These are phyloP conservation scores for Amanita rimosa DNA, from an alignment of 768 basidiomycete species.

Conservation along the genomic window DNA sequence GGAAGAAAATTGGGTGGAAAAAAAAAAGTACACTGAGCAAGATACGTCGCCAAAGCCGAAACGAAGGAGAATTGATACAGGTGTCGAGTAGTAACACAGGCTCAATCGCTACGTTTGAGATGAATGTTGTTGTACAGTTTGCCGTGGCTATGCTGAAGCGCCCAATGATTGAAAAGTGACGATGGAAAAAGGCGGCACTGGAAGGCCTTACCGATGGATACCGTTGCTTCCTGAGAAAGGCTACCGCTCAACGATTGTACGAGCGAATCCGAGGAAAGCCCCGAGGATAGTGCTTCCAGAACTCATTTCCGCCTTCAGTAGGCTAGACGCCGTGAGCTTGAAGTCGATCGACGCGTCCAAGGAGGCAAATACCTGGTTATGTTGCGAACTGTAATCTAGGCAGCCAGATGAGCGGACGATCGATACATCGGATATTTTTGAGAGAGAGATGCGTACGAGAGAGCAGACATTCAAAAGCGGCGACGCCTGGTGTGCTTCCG, in stretches of 20 bases:
- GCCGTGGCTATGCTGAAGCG: neutral
- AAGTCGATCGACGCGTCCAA: slow-evolving; percentile 1
- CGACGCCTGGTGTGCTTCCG: slow-evolving; percentile 17
- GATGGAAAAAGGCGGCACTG: neutral
- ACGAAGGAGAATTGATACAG: neutral
- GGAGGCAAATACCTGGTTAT: slow-evolving; percentile 14
- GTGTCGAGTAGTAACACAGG: slow-evolving; percentile 1
- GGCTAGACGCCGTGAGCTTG: slow-evolving; percentile 12
- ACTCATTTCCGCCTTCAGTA: slow-evolving; percentile 14
- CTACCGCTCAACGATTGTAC: neutral
- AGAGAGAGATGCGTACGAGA: slow-evolving; percentile 15
- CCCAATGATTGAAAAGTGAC: neutral
- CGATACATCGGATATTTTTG: neutral
- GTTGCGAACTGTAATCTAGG: slow-evolving; percentile 14
- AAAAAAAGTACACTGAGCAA: neutral
- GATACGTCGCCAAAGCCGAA: neutral
- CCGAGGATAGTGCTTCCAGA: slow-evolving; percentile 20
- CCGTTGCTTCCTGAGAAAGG: neutral
- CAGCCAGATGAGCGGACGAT: neutral
- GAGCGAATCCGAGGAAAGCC: slow-evolving; percentile 16
- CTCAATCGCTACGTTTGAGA: neutral
- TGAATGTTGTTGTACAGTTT: neutral
- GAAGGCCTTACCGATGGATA: neutral
- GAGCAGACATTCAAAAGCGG: slow-evolving; percentile 20
- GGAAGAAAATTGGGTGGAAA: neutral